These are phyloP conservation scores for Symbiotaphrina buchneri DNA, from an alignment of 495 filamentous ascomycete species.

Conservation along the genomic window DNA sequence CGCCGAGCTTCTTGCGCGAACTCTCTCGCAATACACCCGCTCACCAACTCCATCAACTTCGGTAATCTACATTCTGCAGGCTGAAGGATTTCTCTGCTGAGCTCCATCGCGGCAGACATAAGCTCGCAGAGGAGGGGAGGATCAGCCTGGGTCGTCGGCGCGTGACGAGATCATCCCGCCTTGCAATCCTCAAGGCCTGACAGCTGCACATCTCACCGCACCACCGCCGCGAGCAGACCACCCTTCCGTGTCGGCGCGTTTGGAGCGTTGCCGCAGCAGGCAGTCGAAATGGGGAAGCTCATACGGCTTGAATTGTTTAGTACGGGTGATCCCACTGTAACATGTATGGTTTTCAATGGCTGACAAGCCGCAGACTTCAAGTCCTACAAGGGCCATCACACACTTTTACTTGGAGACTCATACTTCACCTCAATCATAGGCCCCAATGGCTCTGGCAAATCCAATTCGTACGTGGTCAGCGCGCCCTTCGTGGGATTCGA, in stretches of 20 bases:
- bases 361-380: constrained; percentile 64
- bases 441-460: constrained; percentile 98
- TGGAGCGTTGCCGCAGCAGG: neutral
- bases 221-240: too few species aligned
- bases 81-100: too few species aligned
- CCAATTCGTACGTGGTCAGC: constrained; percentile 62
- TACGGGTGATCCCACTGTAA: constrained; percentile 18
- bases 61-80: too few species aligned
- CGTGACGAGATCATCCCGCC: too few species aligned
- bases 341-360: constrained; percentile 2
- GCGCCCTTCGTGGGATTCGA: neutral
- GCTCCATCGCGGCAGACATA: too few species aligned
- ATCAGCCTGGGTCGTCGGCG: neutral
- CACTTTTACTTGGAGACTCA: constrained; percentile 84
- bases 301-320: constrained; percentile 87
- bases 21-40: too few species aligned
- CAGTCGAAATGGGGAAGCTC: constrained; percentile 56
- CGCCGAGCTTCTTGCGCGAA: too few species aligned
- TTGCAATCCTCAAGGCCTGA: neutral
- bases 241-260: too few species aligned
- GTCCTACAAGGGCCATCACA: constrained; percentile 92
- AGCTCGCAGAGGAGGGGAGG: neutral
- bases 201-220: neutral
- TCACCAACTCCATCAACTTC: too few species aligned
- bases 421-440: constrained; percentile 99